Evolutionary conservation across 2,329 filamentous ascomycete species (phyloP), one percentile per base, ranked within the genome.

Genomic region (Tolypocladium album): DNA sequence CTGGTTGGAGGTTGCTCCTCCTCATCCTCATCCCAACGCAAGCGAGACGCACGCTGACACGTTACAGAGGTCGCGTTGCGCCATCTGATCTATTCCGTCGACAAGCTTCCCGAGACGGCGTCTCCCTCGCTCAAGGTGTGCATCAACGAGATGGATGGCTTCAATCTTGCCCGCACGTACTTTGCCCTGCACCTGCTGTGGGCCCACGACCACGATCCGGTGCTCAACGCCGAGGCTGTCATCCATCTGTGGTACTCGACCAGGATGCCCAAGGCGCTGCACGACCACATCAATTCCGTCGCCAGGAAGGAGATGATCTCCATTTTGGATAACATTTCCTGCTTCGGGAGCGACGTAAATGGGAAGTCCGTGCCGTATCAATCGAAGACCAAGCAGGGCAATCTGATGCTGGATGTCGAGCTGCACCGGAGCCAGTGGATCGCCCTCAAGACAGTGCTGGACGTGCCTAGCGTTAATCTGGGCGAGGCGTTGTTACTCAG

Each of bases 211-310:
- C 34, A 57, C 38, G 59, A 69, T 20, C 59, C 63, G 5, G 15
- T 57, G 0, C 7, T 59, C 6, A 67, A 66, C 53, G 67, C 68
- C 0, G 68, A 71, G 27, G 59, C 64, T 1, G 57, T 61, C 15
- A 61, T 67, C 3, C 66, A 71, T 55, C 27, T 69, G 15, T 69
- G 65, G 67, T 71, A 71, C 58, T 70, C 68, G 12, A 42, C 59
- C 13, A 62, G 58, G 52, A 56, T 68, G 42, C 58, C 68, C 20
- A n/a, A 8, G 1, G 17, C 31, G 11, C 13, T 64, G 27, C 53
- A 56, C 40, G 17, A 50, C 4, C 61, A 66, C 57, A 61, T 67
- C 31, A 43, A 61, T 9, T 3, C n/a, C 8, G 58, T 66, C 2
- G 65, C 59, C 6, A 20, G 42, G 11, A n/a, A 43, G 0, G n/a